Evolutionary conservation across 2,329 filamentous ascomycete genomes (phyloP), one percentile per base, ranked within the genome.

Genomic region (Trichoderma cornu-damae): DNA sequence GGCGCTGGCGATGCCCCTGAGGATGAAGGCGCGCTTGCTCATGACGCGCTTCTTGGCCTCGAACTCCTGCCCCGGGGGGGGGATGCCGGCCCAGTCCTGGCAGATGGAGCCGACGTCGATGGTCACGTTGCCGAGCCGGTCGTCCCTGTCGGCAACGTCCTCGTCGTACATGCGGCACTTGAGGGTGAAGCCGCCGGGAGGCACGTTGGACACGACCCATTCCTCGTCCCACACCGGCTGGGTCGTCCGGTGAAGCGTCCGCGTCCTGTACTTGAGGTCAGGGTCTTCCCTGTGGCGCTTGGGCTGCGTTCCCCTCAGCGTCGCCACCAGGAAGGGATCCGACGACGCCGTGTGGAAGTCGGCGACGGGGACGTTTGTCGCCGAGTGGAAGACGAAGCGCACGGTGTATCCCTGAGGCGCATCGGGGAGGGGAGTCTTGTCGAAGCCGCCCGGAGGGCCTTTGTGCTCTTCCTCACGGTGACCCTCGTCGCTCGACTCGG

Each of bases 81-180:
- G 79, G 50, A 92, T 81, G 0, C 88, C 89, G 7, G 74, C 65
- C 89, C 89, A 95, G 37, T 79, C 70, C 40, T 87, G 83, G 47
- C 76, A 76, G 6, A 96, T 68, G 2, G 73, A 68, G 9, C 78
- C 73, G 0, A 88, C 83, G 16, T 81, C 73, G 54, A 96, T 76
- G 46, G 90, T 90, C 3, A 90, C 89, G 67, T 94, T 95, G 9
- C 93, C 93, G 18, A 97, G 79, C 24, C 90, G 81, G 72, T 97
- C 93, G 68, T 97, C 88, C 62, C 88, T 84, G 69, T 96, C 89
- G 1, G 86, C 83, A 32, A 86, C 84, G 72, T 97, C 93, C 70
- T 97, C 93, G 67, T 97, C 93, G 72, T 92, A 95, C 16, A 97
- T 73, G 53, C 89, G 82, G 60, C 89, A 90, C 69, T 96, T 96